Evolutionary conservation across 2,329 filamentous ascomycete genomes (phyloP).

Genomic region (Pseudogymnoascus sp.): DNA sequence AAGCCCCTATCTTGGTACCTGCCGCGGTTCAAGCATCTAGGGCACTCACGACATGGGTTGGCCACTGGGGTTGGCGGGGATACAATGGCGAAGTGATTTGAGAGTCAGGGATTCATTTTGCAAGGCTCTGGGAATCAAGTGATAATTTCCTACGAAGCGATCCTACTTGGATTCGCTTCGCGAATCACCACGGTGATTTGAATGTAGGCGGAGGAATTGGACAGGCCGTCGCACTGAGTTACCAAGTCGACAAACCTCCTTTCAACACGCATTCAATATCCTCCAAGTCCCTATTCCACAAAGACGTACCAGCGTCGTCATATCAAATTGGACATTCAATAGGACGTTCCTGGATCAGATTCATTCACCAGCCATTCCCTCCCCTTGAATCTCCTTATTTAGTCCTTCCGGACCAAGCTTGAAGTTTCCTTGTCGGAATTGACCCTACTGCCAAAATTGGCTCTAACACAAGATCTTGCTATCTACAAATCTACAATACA

Average conservation of each 20-base stretch:
- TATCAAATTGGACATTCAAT: background rate
- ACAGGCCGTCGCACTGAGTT: background rate
- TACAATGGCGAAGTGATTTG: background rate
- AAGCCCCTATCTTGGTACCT: background rate
- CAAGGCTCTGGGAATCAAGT: conserved; percentile 3
- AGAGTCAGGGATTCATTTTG: background rate
- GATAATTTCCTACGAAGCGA: background rate
- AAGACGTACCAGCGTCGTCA: background rate
- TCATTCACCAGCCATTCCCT: conserved; percentile 1
- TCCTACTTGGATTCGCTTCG: background rate
- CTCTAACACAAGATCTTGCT: conserved; percentile 5
- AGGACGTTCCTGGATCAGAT: background rate
- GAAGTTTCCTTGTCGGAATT: background rate
- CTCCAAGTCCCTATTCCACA: background rate
- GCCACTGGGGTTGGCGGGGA: background rate
- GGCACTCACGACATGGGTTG: background rate
- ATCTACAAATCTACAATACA: conserved; percentile 8
- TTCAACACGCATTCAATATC: background rate
- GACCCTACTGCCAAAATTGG: background rate
- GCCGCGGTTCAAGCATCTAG: background rate
- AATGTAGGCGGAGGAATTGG: background rate
- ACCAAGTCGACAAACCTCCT: background rate
- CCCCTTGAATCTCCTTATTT: background rate
- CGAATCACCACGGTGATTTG: background rate
- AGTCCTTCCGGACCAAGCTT: background rate